A percentile compares a stretch with the other conserved stretches of the same genome.
Evolutionary conservation across 306 rosid genomes (phyloP).

Genomic region (Herpetospermum pedunculosum): DNA sequence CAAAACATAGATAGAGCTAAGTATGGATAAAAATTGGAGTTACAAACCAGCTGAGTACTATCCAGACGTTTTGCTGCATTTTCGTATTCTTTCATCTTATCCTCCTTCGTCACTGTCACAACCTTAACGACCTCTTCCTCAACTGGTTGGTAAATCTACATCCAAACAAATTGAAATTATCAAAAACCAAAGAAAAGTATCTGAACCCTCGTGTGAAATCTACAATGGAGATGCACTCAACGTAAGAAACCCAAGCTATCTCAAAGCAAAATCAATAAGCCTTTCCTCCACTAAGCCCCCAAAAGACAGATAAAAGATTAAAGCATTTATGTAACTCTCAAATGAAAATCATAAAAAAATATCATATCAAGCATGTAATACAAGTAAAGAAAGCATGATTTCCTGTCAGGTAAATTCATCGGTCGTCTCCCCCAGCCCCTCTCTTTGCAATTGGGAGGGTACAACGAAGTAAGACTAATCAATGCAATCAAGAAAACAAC

Average conservation of each 20-base stretch:
- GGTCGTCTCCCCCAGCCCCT: neutral
- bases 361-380: neutral
- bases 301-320: neutral
- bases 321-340: neutral
- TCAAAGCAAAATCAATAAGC: neutral
- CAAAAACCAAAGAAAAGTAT: neutral
- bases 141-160: slow-evolving; percentile 52
- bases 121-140: slow-evolving; percentile 45
- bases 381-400: neutral
- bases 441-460: neutral
- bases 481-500: neutral
- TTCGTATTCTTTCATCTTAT: slow-evolving; percentile 56
- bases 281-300: neutral
- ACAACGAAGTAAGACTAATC: neutral
- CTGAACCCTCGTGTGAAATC: neutral
- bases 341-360: neutral
- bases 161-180: neutral
- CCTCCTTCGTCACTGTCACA: slow-evolving; percentile 53
- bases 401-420: neutral
- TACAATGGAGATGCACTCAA: neutral
- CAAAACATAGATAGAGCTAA: neutral
- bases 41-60: slow-evolving; percentile 66
- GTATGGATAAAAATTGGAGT: neutral
- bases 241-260: neutral
- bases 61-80: slow-evolving; percentile 59